A percentile compares a stretch with the other conserved stretches of the same genome.
These are phyloP conservation scores for Termitomyces sp. DNA, from an alignment of 768 basidiomycete genomes.

Conservation along the genomic window DNA sequence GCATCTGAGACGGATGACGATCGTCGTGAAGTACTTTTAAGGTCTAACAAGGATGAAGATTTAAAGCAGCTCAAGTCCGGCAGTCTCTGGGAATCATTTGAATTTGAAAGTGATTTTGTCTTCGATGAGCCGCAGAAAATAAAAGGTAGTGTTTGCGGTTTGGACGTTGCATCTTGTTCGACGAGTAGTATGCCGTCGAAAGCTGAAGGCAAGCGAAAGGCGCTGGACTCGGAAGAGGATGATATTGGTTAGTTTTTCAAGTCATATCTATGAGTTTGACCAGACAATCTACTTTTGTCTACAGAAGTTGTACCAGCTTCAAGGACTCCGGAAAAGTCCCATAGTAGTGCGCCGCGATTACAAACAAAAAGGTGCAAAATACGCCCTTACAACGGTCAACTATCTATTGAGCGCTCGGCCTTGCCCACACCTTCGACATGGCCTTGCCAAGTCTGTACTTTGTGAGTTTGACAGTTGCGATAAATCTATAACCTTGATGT, in stretches of 20 bases:
- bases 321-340: slow-evolving; percentile 3
- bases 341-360: neutral
- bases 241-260: slow-evolving; percentile 2
- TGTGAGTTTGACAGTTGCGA: slow-evolving; percentile 38
- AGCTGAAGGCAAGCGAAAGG: slow-evolving; percentile 12
- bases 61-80: slow-evolving; percentile 35
- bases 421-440: slow-evolving; percentile 26
- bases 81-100: slow-evolving; percentile 38
- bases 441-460: slow-evolving; percentile 57
- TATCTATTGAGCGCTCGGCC: neutral
- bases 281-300: neutral
- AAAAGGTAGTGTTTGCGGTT: slow-evolving; percentile 14
- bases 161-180: neutral
- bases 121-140: slow-evolving; percentile 22
- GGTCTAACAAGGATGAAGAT: slow-evolving; percentile 39
- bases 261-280: neutral
- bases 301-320: slow-evolving; percentile 6
- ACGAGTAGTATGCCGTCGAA: neutral
- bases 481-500: neutral
- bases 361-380: neutral
- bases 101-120: slow-evolving; percentile 49
- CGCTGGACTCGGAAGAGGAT: slow-evolving; percentile 1
- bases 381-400: neutral
- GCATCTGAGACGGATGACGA: slow-evolving; percentile 38
- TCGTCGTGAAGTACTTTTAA: slow-evolving; percentile 48